Evolutionary conservation across 306 rosid species (phyloP).

Genomic region (Begonia fuchsioides): DNA sequence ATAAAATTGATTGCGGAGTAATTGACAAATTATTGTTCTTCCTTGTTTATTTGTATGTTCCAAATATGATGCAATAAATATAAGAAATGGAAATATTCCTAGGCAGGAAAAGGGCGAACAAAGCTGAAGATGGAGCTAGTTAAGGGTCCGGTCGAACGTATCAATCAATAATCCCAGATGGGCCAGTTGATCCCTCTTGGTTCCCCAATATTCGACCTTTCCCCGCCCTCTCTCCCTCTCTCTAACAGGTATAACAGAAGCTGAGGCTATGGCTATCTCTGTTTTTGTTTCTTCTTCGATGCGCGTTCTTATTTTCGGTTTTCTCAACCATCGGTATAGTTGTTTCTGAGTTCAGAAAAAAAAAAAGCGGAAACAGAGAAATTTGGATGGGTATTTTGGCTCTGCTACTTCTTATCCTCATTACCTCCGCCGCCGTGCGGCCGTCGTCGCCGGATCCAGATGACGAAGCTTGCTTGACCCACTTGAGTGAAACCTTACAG

Average conservation of each 20-base stretch:
- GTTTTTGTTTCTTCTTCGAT: not conserved
- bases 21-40: too few relatives aligned
- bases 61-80: too few relatives aligned
- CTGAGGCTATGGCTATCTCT: not conserved
- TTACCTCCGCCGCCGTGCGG: conserved; percentile 18
- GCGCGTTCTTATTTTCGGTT: too few relatives aligned
- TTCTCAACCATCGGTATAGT: not conserved
- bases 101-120: too few relatives aligned
- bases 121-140: too few relatives aligned
- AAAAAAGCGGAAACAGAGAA: too few relatives aligned
- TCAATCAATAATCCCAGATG: too few relatives aligned
- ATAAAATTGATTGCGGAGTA: too few relatives aligned
- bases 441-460: conserved; percentile 56
- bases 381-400: conserved; percentile 25
- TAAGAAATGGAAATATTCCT: too few relatives aligned
- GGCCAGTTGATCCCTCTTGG: not conserved
- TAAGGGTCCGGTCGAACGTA: too few relatives aligned
- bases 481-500: conserved; percentile 42
- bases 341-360: not conserved
- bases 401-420: conserved; percentile 11
- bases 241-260: not conserved
- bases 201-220: not conserved
- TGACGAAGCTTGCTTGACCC: conserved; percentile 66
- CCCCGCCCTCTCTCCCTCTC: not conserved
- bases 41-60: too few relatives aligned